Evolutionary conservation across 2,329 filamentous ascomycete species (phyloP), one percentile per base, ranked within the genome.

Genomic region (Chrysosporium queenslandicum): DNA sequence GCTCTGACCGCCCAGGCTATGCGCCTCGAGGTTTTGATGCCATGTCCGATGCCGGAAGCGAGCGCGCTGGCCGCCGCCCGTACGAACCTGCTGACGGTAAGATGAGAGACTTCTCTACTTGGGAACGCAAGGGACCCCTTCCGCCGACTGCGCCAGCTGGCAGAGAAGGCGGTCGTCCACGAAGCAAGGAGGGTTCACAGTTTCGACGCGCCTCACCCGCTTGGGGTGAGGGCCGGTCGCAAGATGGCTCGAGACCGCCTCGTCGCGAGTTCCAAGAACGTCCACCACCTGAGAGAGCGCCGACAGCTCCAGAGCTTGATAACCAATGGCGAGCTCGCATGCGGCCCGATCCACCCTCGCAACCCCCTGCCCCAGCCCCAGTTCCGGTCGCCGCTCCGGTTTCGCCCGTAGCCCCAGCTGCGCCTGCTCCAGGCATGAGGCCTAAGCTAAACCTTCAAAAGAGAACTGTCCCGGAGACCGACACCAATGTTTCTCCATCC

Each of bases 61-160:
- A 88, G 49, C 86, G 86, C 55, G 81, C 71, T 43, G 75, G 80
- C 55, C 75, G 82, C 60, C 83, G 86, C 59, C 85, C 86, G 59
- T 80, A 80, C 48, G 80, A 81, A 58, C 75, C 77, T 56, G 74
- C 77, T 49, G 87, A 91, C 66, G 85, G 85, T 59, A 90, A 87
- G 67, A 71, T 81, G 53, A 83, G 87, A 53, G 87, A 94, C 66
- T 85, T 92, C 59, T 79, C 81, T 60, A 94, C 88, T 70, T 98
- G 92, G 92, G 91, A 96, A 71, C 86, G 92, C 62, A 92, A 87
- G 66, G 92, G 92, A 11, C 92, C 92, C 34, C 77, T 97, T 52
- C 87, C 91, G 39, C 87, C 91, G 20, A 70, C 76, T 73, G 67
- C 72, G 27, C 68, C 71, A 30, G 67, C 67, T 14, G 60, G 62